phyloP scores from a whole-genome alignment of 495 filamentous ascomycete species.

The Aspergillus kassunensis region DNA sequence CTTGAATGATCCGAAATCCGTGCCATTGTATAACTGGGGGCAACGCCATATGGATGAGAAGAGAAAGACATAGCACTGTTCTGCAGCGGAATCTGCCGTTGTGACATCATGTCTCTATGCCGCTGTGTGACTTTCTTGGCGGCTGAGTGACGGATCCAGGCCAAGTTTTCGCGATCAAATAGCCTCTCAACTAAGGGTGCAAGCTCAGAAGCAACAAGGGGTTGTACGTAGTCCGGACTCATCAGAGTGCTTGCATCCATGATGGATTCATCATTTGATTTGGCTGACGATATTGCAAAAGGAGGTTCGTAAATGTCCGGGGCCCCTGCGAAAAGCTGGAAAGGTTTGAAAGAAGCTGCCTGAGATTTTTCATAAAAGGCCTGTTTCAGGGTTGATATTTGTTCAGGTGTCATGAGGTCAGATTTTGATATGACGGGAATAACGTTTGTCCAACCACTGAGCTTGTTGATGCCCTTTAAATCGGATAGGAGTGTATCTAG shows the following conservation, averaged over 20 bases:
- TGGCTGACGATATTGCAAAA: constrained; percentile 78
- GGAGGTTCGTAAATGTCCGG: constrained; percentile 40
- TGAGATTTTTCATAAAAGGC: constrained; percentile 51
- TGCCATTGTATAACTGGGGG: constrained; percentile 64
- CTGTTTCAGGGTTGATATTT: constrained; percentile 59
- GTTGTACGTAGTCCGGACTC: constrained; percentile 88
- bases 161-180: constrained; percentile 73
- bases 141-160: constrained; percentile 82
- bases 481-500: constrained; percentile 69
- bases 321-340: constrained; percentile 60
- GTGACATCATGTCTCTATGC: constrained; percentile 29
- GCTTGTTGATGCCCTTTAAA: constrained; percentile 68
- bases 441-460: constrained; percentile 79
- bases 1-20: constrained; percentile 67
- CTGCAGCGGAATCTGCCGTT: constrained; percentile 10
- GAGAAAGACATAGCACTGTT: constrained; percentile 20
- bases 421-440: constrained; percentile 79
- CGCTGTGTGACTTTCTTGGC: constrained; percentile 83
- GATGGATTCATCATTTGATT: constrained; percentile 71
- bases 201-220: constrained; percentile 77
- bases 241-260: constrained; percentile 97
- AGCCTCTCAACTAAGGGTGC: constrained; percentile 62
- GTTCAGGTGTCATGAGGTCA: constrained; percentile 60
- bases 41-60: constrained; percentile 27
- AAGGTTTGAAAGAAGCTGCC: constrained; percentile 58